Percentiles rank a stretch among this genome's conserved stretches.
Conservation (phyloP, 2,329 filamentous ascomycete species). For the Hypoxylon sp. region DNA sequence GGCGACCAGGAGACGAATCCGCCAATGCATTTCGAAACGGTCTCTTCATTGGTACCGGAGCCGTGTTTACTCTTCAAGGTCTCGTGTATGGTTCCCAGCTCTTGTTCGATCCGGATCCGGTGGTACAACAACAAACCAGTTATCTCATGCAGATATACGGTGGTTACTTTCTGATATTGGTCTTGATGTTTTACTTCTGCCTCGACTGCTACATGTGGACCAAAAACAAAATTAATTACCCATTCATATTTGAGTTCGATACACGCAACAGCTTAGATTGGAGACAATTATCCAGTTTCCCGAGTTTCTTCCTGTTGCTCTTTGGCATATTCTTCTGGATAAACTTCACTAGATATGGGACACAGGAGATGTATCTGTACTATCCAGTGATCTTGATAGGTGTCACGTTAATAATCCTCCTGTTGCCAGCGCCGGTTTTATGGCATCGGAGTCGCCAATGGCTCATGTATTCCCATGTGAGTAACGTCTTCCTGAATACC, state of each 20-base stretch:
- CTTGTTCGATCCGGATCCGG: constrained; percentile 61
- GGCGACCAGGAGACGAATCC: constrained; percentile 67
- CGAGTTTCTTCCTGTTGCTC: constrained; percentile 83
- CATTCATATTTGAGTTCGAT: constrained; percentile 97
- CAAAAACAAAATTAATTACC: constrained; percentile 89
- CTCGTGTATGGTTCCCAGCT: constrained; percentile 70
- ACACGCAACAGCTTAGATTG: constrained; percentile 87
- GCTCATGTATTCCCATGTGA: constrained; percentile 89
- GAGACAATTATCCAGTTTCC: constrained; percentile 87
- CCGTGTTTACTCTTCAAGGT: constrained; percentile 74
- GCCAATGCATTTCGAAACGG: constrained; percentile 70
- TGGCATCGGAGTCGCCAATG: constrained; percentile 83
- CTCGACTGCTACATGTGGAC: constrained; percentile 87
- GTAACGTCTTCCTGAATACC: constrained; percentile 49
- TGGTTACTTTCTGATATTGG: constrained; percentile 87
- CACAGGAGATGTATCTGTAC: constrained; percentile 79
- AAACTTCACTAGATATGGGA: constrained; percentile 81
- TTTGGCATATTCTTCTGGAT: constrained; percentile 87
- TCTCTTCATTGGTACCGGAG: constrained; percentile 74
- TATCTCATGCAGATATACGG: constrained; percentile 91
- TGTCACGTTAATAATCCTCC: constrained; percentile 74
- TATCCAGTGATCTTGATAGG: constrained; percentile 86
- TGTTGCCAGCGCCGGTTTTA: constrained; percentile 79
- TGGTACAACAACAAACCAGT: constrained; percentile 65
- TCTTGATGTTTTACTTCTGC: constrained; percentile 86